Percentiles rank a stretch among this genome's conserved stretches.
Evolutionary conservation across 768 basidiomycete genomes (phyloP).

Genomic region (Phylloporus scabripes): DNA sequence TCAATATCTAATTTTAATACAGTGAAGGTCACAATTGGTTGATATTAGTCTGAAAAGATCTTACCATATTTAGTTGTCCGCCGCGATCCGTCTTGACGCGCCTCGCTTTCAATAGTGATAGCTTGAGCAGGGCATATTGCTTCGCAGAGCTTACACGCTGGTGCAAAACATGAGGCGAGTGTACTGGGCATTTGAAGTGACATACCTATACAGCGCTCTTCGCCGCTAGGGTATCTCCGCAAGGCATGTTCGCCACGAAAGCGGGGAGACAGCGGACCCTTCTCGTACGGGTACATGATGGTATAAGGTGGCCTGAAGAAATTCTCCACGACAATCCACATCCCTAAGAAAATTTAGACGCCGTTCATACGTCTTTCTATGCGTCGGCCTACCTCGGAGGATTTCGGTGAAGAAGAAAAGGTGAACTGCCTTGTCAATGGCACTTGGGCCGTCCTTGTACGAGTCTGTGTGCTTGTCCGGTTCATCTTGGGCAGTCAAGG

Average conservation of each 20-base stretch:
- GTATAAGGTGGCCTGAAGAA: conserved; percentile 96
- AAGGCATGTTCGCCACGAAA: conserved; percentile 99
- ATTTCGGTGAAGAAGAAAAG: conserved; percentile 99
- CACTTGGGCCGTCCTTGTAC: conserved; percentile 77
- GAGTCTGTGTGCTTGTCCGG: conserved; percentile 55
- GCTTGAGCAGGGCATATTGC: conserved; percentile 99
- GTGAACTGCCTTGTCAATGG: conserved; percentile 93
- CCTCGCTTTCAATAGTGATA: conserved; percentile 98
- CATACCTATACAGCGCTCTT: conserved; percentile 97
- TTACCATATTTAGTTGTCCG: conserved; percentile 96
- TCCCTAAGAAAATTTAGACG: conserved; percentile 50
- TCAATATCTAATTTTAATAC: conserved; percentile 69
- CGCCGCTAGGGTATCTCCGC: conserved; percentile 93
- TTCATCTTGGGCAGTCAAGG: conserved; percentile 34
- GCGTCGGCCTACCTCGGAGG: conserved; percentile 66
- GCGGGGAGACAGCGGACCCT: conserved; percentile 94
- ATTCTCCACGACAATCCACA: conserved; percentile 95
- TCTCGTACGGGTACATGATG: conserved; percentile 98
- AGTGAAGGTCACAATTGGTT: neutral
- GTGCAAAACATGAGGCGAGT: conserved; percentile 4
- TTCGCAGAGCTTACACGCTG: conserved; percentile 98
- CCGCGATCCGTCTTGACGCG: conserved; percentile 90
- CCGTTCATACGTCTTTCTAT: neutral
- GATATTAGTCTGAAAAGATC: conserved; percentile 14
- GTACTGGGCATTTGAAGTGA: conserved; percentile 8